Evolutionary conservation across 2,329 filamentous ascomycete genomes (phyloP).

Genomic region (Diplodia intermedia): DNA sequence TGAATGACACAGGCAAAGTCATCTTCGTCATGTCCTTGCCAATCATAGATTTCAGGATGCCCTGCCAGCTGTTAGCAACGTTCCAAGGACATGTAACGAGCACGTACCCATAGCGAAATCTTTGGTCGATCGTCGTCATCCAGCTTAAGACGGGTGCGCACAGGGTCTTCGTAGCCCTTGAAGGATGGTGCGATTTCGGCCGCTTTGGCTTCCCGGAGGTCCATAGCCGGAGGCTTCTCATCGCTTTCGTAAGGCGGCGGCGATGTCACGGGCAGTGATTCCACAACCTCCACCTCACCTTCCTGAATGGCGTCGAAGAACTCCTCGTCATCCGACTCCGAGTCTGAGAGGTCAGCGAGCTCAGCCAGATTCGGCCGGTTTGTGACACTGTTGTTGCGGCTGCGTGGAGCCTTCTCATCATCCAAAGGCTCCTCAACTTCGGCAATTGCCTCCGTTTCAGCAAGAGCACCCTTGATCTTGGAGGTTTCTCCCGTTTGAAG

Average conservation of each 20-base stretch:
- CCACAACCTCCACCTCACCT: slow-evolving; percentile 82
- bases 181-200: slow-evolving; percentile 79
- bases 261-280: slow-evolving; percentile 60
- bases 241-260: slow-evolving; percentile 43
- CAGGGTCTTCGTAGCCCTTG: slow-evolving; percentile 88
- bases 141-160: slow-evolving; percentile 80
- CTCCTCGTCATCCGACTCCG: slow-evolving; percentile 83
- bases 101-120: slow-evolving; percentile 91
- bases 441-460: slow-evolving; percentile 46
- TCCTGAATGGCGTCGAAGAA: slow-evolving; percentile 98
- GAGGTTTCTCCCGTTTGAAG: slow-evolving; percentile 41
- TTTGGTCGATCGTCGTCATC: slow-evolving; percentile 92
- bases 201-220: slow-evolving; percentile 57
- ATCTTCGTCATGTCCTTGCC: slow-evolving; percentile 99
- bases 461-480: slow-evolving; percentile 26
- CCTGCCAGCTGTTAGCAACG: slow-evolving; percentile 59
- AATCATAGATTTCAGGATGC: slow-evolving; percentile 98
- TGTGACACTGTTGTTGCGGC: slow-evolving; percentile 43
- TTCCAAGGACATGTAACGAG: slow-evolving; percentile 35
- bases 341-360: slow-evolving; percentile 69
- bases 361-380: slow-evolving; percentile 73
- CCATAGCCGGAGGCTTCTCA: slow-evolving; percentile 51
- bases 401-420: slow-evolving; percentile 34
- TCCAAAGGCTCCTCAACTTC: slow-evolving; percentile 34
- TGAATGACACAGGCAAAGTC: slow-evolving; percentile 97